Evolutionary conservation across 345 rosid species (phyloP).

Genomic region (Acer saccharum): DNA sequence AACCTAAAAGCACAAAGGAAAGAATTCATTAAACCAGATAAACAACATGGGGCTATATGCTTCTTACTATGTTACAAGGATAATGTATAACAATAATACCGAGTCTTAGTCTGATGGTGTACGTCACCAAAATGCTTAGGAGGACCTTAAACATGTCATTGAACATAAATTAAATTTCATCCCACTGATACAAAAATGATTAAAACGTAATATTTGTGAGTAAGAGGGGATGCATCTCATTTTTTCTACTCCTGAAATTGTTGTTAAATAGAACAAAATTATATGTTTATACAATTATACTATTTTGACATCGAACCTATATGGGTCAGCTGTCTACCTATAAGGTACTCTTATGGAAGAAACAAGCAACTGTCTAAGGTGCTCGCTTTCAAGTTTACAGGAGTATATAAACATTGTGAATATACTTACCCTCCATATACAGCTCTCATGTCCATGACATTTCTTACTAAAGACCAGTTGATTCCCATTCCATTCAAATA

Average conservation of each 20-base stretch:
- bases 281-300: too few species aligned
- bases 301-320: too few species aligned
- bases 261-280: neutral
- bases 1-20: slow-evolving; percentile 44
- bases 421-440: slow-evolving; percentile 82
- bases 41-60: neutral
- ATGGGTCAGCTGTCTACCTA: too few species aligned
- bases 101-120: neutral
- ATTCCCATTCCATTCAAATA: slow-evolving; percentile 64
- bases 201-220: neutral
- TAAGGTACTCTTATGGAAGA: too few species aligned
- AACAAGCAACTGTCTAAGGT: too few species aligned
- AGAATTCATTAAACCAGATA: slow-evolving; percentile 7
- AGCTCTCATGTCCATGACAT: slow-evolving; percentile 94
- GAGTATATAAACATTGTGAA: neutral
- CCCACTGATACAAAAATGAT: slow-evolving; percentile 4
- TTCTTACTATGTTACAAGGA: neutral
- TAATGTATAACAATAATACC: neutral
- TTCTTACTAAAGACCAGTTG: slow-evolving; percentile 69
- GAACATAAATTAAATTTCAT: neutral
- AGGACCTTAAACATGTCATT: neutral
- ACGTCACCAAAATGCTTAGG: neutral
- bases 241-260: neutral
- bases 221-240: neutral
- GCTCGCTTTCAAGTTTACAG: neutral